phyloP scores from a whole-genome alignment of 2,329 filamentous ascomycete species.

The Hymenoscyphus fraxineus region DNA sequence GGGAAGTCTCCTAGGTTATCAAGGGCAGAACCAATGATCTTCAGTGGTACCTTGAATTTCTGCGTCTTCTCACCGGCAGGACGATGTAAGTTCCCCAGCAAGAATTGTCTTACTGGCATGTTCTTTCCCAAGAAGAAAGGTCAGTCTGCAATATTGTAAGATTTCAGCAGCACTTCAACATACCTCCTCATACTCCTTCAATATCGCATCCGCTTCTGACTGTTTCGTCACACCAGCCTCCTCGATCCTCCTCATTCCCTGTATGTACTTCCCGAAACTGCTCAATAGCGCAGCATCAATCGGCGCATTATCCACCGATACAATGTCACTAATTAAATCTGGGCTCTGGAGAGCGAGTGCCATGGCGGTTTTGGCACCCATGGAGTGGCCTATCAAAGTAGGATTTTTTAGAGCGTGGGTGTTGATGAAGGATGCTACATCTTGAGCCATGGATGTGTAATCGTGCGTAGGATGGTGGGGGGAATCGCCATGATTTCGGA shows the following conservation, averaged over 20 bases:
- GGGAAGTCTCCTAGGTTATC: constrained; percentile 80
- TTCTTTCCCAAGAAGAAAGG: constrained; percentile 40
- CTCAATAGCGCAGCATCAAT: constrained; percentile 71
- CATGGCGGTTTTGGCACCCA: constrained; percentile 97
- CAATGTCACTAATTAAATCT: constrained; percentile 62
- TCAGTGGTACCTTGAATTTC: constrained; percentile 77
- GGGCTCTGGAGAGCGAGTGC: constrained; percentile 71
- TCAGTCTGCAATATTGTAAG: background rate
- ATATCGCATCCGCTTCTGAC: constrained; percentile 74
- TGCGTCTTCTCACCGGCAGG: constrained; percentile 48
- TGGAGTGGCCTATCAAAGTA: constrained; percentile 88
- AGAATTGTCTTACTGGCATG: constrained; percentile 79
- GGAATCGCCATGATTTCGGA: constrained; percentile 90
- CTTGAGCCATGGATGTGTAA: constrained; percentile 77
- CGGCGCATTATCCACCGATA: constrained; percentile 90
- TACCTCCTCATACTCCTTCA: constrained; percentile 69
- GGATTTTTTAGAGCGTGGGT: constrained; percentile 65
- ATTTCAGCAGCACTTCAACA: constrained; percentile 16
- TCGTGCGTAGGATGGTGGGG: constrained; percentile 74
- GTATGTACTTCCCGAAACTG: constrained; percentile 76
- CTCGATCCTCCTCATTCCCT: constrained; percentile 81
- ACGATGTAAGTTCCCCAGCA: constrained; percentile 78
- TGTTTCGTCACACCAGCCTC: constrained; percentile 62
- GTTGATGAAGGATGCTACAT: constrained; percentile 74
- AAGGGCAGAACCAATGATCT: constrained; percentile 63